phyloP scores from a whole-genome alignment of 106 monocot genomes.

The Vanilla planifolia region DNA sequence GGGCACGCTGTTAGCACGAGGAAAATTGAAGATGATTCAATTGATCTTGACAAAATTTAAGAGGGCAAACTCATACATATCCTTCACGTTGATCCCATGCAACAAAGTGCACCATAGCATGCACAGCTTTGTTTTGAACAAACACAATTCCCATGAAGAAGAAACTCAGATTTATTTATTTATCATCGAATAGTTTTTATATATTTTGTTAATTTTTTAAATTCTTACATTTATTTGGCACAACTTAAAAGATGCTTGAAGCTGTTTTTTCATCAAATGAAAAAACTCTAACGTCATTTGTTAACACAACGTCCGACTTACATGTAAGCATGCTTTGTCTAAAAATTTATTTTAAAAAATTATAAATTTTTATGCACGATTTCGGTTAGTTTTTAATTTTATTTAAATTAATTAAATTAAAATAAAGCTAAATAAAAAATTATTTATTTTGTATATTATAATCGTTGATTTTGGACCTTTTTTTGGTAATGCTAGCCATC shows the following conservation, averaged over 20 bases:
- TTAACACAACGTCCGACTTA: too few relatives aligned
- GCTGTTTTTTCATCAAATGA: neutral
- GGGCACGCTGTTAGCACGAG: slow-evolving; percentile 31
- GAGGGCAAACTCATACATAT: slow-evolving; percentile 9
- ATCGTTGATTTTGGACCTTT: too few relatives aligned
- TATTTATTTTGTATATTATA: too few relatives aligned
- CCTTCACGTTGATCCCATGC: slow-evolving; percentile 14
- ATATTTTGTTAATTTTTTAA: neutral
- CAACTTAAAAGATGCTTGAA: neutral
- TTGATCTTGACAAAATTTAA: slow-evolving; percentile 38
- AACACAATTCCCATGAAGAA: neutral
- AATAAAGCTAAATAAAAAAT: too few relatives aligned
- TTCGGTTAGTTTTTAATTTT: too few relatives aligned
- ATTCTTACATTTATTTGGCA: neutral
- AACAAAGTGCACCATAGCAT: slow-evolving; percentile 6
- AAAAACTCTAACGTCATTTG: too few relatives aligned
- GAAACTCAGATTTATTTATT: neutral
- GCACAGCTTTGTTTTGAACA: neutral
- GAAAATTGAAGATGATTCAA: slow-evolving; percentile 61
- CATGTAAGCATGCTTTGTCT: too few relatives aligned
- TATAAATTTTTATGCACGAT: too few relatives aligned
- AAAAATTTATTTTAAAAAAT: too few relatives aligned
- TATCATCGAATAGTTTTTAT: neutral
- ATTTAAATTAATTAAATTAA: too few relatives aligned
- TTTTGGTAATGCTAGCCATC: too few relatives aligned